Conservation (phyloP, 768 basidiomycete species). For the Rhizopogon rudus region DNA sequence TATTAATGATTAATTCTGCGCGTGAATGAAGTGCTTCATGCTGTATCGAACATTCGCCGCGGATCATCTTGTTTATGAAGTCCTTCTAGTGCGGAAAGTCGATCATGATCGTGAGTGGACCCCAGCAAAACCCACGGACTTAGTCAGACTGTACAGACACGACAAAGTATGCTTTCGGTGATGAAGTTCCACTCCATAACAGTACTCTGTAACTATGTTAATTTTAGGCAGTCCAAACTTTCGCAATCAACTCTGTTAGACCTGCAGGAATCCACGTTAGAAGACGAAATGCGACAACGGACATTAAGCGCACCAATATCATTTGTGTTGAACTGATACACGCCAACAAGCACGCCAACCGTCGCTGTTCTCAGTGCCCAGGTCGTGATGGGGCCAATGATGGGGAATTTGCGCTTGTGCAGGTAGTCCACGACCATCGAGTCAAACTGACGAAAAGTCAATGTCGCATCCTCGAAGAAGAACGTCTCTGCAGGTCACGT, state of each 20-base stretch:
- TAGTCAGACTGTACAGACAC: slow-evolving; percentile 34
- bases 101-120: too few relatives aligned
- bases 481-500: slow-evolving; percentile 22
- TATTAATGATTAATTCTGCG: slow-evolving; percentile 1
- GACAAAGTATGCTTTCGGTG: slow-evolving; percentile 39
- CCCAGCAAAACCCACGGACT: slow-evolving; percentile 22
- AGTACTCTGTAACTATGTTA: slow-evolving; percentile 38
- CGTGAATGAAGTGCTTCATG: slow-evolving; percentile 4
- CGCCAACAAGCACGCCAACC: slow-evolving; percentile 76
- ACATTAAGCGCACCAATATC: slow-evolving; percentile 74
- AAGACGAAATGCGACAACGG: neutral
- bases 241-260: slow-evolving; percentile 78
- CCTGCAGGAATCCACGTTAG: slow-evolving; percentile 37
- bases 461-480: neutral
- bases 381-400: slow-evolving; percentile 58
- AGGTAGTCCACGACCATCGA: slow-evolving; percentile 80
- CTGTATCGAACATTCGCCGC: slow-evolving; percentile 13
- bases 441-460: slow-evolving; percentile 56
- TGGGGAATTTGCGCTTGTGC: slow-evolving; percentile 91
- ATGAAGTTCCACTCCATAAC: slow-evolving; percentile 31
- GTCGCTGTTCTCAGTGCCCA: slow-evolving; percentile 81
- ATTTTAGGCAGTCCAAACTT: slow-evolving; percentile 73
- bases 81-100: slow-evolving; percentile 17
- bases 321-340: slow-evolving; percentile 98
- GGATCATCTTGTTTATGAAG: slow-evolving; percentile 42